phyloP scores from a whole-genome alignment of 176 grass and related monocot genomes.

The Zizania latifolia region DNA sequence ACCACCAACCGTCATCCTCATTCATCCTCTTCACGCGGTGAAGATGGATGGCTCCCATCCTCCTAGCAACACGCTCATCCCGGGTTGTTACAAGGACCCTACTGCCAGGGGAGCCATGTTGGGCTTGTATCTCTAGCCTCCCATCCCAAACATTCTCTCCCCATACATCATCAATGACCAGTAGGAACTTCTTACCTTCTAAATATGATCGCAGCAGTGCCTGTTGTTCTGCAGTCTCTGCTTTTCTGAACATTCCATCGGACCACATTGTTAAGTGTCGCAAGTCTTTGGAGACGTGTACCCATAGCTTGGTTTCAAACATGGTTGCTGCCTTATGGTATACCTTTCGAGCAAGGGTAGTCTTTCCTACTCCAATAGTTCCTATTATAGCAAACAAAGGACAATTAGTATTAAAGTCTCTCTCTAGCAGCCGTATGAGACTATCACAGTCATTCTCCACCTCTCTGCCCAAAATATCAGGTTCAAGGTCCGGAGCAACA shows the following conservation, averaged over 20 bases:
- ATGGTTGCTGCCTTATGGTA: slow-evolving; percentile 11
- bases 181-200: slow-evolving; percentile 33
- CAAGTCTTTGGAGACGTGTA: slow-evolving; percentile 36
- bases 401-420: slow-evolving; percentile 2
- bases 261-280: slow-evolving; percentile 31
- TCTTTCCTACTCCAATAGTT: slow-evolving; percentile 46
- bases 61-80: slow-evolving; percentile 32
- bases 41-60: slow-evolving; percentile 22
- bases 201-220: background rate
- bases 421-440: slow-evolving; percentile 24
- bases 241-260: slow-evolving; percentile 11
- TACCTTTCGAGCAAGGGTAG: slow-evolving; percentile 40
- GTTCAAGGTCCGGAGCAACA: slow-evolving; percentile 23
- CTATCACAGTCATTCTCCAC: slow-evolving; percentile 10
- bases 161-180: slow-evolving; percentile 59
- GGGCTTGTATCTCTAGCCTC: slow-evolving; percentile 21
- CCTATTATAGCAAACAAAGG: slow-evolving; percentile 34
- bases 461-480: slow-evolving; percentile 35
- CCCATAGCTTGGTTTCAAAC: slow-evolving; percentile 31
- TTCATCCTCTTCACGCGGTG: slow-evolving; percentile 34
- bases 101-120: slow-evolving; percentile 28
- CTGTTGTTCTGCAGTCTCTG: background rate
- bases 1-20: slow-evolving; percentile 45
- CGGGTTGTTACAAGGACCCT: slow-evolving; percentile 47
- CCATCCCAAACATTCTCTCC: slow-evolving; percentile 37